Evolutionary conservation across 2,329 filamentous ascomycete genomes (phyloP).

Genomic region (Trichoderma harzianum): DNA sequence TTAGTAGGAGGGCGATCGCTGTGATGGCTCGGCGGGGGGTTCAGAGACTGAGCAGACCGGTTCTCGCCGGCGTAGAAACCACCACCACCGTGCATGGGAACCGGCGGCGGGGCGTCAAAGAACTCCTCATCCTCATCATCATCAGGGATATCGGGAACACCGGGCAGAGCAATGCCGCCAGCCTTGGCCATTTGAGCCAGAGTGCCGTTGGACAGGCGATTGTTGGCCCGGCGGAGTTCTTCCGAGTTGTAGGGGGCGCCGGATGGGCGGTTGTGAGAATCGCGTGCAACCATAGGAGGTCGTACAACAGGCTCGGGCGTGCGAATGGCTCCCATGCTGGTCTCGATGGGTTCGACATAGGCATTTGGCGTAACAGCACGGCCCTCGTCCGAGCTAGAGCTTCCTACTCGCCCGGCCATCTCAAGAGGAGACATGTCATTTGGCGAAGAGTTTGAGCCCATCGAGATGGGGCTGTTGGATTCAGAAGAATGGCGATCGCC

Average conservation of each 20-base stretch:
- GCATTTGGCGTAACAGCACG: slow-evolving; percentile 32
- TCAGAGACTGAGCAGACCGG: slow-evolving; percentile 53
- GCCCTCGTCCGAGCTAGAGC: slow-evolving; percentile 56
- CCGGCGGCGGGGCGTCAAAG: slow-evolving; percentile 41
- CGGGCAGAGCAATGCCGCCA: slow-evolving; percentile 49
- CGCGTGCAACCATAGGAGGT: slow-evolving; percentile 78
- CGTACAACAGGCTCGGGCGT: slow-evolving; percentile 73
- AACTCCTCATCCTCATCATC: slow-evolving; percentile 21
- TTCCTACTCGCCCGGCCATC: slow-evolving; percentile 42
- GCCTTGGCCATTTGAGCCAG: slow-evolving; percentile 75
- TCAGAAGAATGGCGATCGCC: slow-evolving; percentile 56
- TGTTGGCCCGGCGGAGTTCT: slow-evolving; percentile 76
- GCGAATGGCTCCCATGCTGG: slow-evolving; percentile 51
- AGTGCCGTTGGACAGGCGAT: slow-evolving; percentile 77
- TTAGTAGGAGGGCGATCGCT: slow-evolving; percentile 39
- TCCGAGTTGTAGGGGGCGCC: slow-evolving; percentile 69
- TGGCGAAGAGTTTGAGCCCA: slow-evolving; percentile 32
- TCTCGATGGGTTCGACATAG: slow-evolving; percentile 37
- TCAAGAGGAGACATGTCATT: slow-evolving; percentile 37
- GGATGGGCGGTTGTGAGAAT: slow-evolving; percentile 65
- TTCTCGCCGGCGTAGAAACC: slow-evolving; percentile 51
- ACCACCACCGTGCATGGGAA: slow-evolving; percentile 50
- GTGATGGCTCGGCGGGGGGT: slow-evolving; percentile 26
- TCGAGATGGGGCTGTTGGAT: slow-evolving; percentile 30
- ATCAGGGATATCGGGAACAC: slow-evolving; percentile 32